These are phyloP conservation scores for Xylaria bambusicola DNA, from an alignment of 495 filamentous ascomycete species.

Conservation along the genomic window DNA sequence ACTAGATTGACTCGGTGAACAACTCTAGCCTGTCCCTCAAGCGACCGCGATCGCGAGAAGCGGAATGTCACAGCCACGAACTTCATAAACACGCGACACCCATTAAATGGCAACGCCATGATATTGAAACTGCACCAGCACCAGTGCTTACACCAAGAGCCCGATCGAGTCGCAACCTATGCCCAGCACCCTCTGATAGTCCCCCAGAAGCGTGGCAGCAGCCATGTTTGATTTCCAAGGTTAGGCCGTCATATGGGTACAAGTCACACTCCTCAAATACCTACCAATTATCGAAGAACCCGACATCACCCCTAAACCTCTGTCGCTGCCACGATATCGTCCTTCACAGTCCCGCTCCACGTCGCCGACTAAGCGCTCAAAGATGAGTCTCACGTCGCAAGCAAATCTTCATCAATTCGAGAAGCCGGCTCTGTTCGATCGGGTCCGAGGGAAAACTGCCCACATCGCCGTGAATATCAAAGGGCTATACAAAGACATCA, in stretches of 20 bases:
- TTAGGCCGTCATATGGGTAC: no score
- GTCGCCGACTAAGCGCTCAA: neutral
- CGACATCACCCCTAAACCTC: neutral
- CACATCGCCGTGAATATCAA: neutral
- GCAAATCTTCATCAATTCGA: neutral
- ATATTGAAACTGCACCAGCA: no score
- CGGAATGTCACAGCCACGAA: no score
- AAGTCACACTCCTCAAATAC: neutral
- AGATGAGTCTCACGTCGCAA: neutral
- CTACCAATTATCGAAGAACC: neutral
- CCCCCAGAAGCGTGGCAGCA: no score
- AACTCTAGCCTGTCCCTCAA: neutral
- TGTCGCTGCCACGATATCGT: no score
- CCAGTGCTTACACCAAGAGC: no score
- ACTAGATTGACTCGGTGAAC: neutral
- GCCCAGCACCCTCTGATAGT: no score
- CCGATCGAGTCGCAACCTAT: no score
- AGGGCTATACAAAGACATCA: neutral
- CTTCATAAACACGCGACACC: neutral
- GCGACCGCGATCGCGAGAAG: neutral
- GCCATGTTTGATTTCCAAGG: neutral
- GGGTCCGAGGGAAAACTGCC: neutral
- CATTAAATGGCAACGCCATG: neutral
- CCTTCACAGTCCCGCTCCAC: neutral
- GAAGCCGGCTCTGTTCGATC: neutral